phyloP scores from a whole-genome alignment of 2,329 filamentous ascomycete genomes.

The Elsinoe fawcettii region DNA sequence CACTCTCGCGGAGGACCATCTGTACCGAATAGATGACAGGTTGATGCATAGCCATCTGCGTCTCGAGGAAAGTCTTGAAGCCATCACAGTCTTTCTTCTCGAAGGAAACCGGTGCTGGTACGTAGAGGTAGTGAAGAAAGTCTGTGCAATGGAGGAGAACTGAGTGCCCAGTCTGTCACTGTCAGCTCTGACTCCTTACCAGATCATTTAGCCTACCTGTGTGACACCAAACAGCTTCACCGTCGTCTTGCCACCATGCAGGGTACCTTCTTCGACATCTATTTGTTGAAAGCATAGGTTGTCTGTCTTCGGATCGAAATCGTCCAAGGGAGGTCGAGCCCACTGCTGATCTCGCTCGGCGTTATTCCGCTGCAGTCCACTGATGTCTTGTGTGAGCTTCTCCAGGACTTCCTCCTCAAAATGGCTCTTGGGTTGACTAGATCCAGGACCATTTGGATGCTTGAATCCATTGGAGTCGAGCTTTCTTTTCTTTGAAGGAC shows the following conservation, averaged over 20 bases:
- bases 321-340: conserved; percentile 57
- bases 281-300: conserved; percentile 90
- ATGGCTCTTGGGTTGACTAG: conserved; percentile 75
- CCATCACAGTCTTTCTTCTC: conserved; percentile 65
- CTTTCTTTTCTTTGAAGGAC: conserved; percentile 72
- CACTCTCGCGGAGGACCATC: conserved; percentile 77
- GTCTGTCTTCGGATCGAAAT: conserved; percentile 57
- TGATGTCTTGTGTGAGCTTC: conserved; percentile 91
- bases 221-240: conserved; percentile 94
- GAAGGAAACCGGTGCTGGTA: conserved; percentile 80
- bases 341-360: conserved; percentile 90
- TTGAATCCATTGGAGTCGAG: conserved; percentile 59
- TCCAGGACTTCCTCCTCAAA: conserved; percentile 93
- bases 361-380: conserved; percentile 74
- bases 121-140: conserved; percentile 93
- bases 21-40: conserved; percentile 71
- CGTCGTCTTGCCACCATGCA: conserved; percentile 66
- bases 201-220: conserved; percentile 42
- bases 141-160: conserved; percentile 91
- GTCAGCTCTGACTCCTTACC: not conserved
- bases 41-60: conserved; percentile 64
- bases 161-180: conserved; percentile 62
- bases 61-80: conserved; percentile 75
- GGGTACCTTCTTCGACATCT: conserved; percentile 80
- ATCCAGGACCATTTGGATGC: conserved; percentile 58